A percentile compares a stretch with the other conserved stretches of the same genome.
These are phyloP conservation scores for Aspergillus biplanus DNA, from an alignment of 495 filamentous ascomycete species.

Conservation along the genomic window DNA sequence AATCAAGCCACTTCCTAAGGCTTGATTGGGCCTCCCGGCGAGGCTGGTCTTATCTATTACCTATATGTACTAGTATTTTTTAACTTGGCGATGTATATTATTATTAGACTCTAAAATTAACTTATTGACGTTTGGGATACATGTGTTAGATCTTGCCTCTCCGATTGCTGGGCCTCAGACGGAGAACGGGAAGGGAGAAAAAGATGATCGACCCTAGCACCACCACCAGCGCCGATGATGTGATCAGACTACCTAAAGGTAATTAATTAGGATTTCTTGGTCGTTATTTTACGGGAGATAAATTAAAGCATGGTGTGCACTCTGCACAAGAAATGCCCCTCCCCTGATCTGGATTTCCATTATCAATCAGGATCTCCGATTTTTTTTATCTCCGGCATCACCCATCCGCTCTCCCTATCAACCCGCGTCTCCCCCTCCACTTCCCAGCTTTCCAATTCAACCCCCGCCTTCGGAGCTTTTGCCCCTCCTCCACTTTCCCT, in stretches of 20 bases:
- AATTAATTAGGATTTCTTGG: neutral
- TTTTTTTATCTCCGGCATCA: slow-evolving; percentile 21
- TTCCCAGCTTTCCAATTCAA: slow-evolving; percentile 1
- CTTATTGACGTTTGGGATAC: neutral
- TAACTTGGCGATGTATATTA: slow-evolving; percentile 6
- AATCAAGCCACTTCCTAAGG: slow-evolving; percentile 71
- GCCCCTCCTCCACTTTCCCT: slow-evolving; percentile 19
- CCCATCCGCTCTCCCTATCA: slow-evolving; percentile 12
- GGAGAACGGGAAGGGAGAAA: neutral
- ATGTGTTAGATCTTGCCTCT: neutral
- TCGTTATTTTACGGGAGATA: neutral
- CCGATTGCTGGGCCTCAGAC: slow-evolving; percentile 6
- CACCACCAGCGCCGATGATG: slow-evolving; percentile 27
- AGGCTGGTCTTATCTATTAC: slow-evolving; percentile 1
- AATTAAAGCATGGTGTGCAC: neutral
- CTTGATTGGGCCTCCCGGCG: slow-evolving; percentile 17
- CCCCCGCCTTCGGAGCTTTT: slow-evolving; percentile 22
- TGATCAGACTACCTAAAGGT: slow-evolving; percentile 11
- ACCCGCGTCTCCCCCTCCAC: slow-evolving; percentile 15
- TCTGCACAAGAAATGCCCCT: neutral
- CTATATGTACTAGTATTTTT: slow-evolving; percentile 8
- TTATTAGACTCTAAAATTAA: neutral
- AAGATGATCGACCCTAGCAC: slow-evolving; percentile 17
- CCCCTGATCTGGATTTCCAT: neutral
- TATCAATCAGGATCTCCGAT: slow-evolving; percentile 7